phyloP scores from a whole-genome alignment of 73 alveolate genomes.

The Diophrys appendiculata region DNA sequence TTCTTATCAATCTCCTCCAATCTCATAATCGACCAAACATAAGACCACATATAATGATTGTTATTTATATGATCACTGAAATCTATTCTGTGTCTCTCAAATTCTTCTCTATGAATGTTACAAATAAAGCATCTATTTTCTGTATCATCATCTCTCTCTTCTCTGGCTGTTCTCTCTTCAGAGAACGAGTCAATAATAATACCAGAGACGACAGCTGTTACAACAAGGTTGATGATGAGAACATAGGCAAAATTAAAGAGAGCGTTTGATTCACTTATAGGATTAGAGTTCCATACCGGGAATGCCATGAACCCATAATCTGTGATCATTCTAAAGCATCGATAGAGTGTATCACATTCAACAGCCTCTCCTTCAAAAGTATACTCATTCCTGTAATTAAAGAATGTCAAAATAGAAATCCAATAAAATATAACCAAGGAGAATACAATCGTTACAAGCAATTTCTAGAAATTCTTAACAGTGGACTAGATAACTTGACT shows the following conservation, averaged over 20 bases:
- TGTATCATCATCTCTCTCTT: conserved; percentile 4
- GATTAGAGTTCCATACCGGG: not conserved
- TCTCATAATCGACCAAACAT: not conserved
- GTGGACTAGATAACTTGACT: not conserved
- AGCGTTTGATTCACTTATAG: not conserved
- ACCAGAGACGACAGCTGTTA: conserved; percentile 6
- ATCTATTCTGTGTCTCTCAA: not conserved
- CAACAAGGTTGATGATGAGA: not conserved
- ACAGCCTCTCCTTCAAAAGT: not conserved
- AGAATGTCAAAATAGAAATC: not conserved
- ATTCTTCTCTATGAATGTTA: conserved; percentile 6
- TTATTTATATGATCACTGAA: not conserved
- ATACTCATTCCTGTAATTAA: not conserved
- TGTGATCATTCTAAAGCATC: not conserved
- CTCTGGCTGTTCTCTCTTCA: not conserved
- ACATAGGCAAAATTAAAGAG: not conserved
- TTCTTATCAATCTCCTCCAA: not conserved
- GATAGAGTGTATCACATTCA: not conserved
- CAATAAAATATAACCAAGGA: not conserved
- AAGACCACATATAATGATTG: conserved; percentile 3
- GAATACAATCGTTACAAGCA: not conserved
- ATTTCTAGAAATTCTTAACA: not conserved
- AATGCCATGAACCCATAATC: conserved; percentile 10
- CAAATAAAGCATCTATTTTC: conserved; percentile 2
- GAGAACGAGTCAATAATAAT: conserved; percentile 11